These are phyloP conservation scores for Calocera viscosa DNA, from an alignment of 768 basidiomycete genomes.

Conservation along the genomic window DNA sequence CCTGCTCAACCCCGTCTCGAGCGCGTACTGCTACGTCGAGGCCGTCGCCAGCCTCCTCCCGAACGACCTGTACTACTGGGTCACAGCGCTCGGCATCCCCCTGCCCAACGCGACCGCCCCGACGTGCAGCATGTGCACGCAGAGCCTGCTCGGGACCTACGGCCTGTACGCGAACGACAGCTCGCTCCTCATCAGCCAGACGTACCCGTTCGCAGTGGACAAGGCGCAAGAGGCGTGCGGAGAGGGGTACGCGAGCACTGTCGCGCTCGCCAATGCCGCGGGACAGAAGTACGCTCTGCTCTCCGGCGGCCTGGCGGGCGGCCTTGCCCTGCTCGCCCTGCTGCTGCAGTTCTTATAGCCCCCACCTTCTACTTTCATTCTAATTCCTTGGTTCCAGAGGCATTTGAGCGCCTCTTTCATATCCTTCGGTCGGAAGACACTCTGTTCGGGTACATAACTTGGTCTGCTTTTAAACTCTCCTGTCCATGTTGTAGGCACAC, in stretches of 20 bases:
- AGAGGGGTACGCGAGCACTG: constrained; percentile 28
- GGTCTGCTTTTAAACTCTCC: not conserved
- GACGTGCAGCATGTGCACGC: constrained; percentile 54
- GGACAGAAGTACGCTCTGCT: too few species aligned
- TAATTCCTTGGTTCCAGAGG: not conserved
- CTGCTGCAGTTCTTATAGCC: not conserved
- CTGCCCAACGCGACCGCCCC: constrained; percentile 40
- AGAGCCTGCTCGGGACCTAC: constrained; percentile 46
- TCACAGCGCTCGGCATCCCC: constrained; percentile 45
- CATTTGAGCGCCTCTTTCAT: not conserved
- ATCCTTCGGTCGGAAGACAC: not conserved
- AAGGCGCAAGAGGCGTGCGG: constrained; percentile 42
- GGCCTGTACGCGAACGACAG: constrained; percentile 20
- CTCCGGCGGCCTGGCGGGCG: too few species aligned
- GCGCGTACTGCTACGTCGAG: constrained; percentile 62
- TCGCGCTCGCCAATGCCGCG: not conserved
- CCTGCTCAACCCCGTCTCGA: constrained; percentile 40
- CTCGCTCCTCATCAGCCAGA: constrained; percentile 9
- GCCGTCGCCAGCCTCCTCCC: constrained; percentile 47
- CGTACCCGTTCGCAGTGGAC: constrained; percentile 31
- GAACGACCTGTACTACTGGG: constrained; percentile 61
- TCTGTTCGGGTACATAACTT: not conserved
- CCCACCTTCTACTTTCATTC: not conserved
- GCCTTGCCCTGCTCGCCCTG: not conserved
- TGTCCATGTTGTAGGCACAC: not conserved